Conservation (phyloP, 2,329 filamentous ascomycete genomes). For the Fusarium abutilonis region DNA sequence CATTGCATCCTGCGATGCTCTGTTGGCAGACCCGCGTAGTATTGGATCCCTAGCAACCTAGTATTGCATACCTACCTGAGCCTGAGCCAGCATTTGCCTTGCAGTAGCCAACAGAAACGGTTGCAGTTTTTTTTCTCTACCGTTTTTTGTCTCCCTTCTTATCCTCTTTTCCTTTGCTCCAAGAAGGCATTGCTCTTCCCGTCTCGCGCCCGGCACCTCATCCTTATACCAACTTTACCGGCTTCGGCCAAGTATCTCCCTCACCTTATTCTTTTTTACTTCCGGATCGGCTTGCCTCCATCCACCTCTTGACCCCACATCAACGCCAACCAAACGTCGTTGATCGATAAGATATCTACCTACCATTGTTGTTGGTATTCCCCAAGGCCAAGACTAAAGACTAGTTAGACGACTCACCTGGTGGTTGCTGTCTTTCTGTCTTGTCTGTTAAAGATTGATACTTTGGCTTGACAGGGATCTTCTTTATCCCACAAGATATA, state of each 20-base stretch:
- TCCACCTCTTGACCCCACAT: conserved; percentile 44
- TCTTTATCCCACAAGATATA: conserved; percentile 35
- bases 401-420: conserved; percentile 2
- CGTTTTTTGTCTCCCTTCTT: conserved; percentile 42
- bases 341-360: conserved; percentile 45
- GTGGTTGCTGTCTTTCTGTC: neutral
- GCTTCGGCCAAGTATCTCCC: conserved; percentile 16
- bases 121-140: conserved; percentile 39
- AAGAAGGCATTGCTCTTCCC: conserved; percentile 20
- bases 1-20: conserved; percentile 49
- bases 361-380: conserved; percentile 21
- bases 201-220: conserved; percentile 27
- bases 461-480: conserved; percentile 12
- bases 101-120: conserved; percentile 37
- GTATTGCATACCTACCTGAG: conserved; percentile 30
- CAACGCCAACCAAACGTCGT: conserved; percentile 39
- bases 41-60: conserved; percentile 28
- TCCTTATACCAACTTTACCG: conserved; percentile 21
- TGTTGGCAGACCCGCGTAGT: conserved; percentile 48
- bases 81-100: conserved; percentile 40
- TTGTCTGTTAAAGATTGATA: neutral
- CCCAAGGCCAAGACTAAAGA: conserved; percentile 3
- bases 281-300: conserved; percentile 31
- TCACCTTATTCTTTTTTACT: conserved; percentile 18
- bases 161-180: conserved; percentile 20